Evolutionary conservation across 371 early-diverging fungal genomes (phyloP), one percentile per base, ranked within the genome.

Genomic region (Mortierella polycephala): DNA sequence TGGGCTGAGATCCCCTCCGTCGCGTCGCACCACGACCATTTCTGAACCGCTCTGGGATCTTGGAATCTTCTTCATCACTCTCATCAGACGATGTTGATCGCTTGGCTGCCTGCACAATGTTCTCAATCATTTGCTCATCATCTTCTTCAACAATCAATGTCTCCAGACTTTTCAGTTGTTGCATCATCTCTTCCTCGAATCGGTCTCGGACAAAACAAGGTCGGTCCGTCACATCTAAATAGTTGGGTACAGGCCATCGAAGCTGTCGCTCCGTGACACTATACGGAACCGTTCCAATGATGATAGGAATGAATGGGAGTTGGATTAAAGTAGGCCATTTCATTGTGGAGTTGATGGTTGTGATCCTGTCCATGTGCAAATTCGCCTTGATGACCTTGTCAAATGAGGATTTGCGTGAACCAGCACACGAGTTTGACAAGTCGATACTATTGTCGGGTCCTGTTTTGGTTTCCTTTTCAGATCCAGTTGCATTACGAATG

Each of bases 111-210:
- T 73, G 62, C n/a, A 79, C 56, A 30, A 79, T 46, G 40, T 54
- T 55, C 41, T 73, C 73, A 52, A 79, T 69, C 23, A 69, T 63
- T 13, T 60, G 46, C 14, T 71, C 67, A 51, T 79, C 80, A 0
- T 69, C 73, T 40, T 79, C 80, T 23, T 69, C 73, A 1, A 61
- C 60, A 52, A 79, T 66, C 60, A 79, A 21, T 1, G 66, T 79
- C 69, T 79, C 80, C 30, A 79, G 69, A 42, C 62, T 68, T 55
- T 72, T 56, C 1, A 79, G 51, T 23, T 79, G 80, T 47, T 72
- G 73, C 46, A 72, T 72, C 80, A 79, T 79, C 54, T 79, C 80
- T 20, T 79, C 80, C 44, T 79, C 80, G 53, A 79, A 79, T 44
- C 69, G 64, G 56, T 79, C 80, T 13, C 80, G 80, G 37, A 79